Base-by-base conservation (phyloP, 2,329 filamentous ascomycete genomes). In the Escovopsis weberi region DNA sequence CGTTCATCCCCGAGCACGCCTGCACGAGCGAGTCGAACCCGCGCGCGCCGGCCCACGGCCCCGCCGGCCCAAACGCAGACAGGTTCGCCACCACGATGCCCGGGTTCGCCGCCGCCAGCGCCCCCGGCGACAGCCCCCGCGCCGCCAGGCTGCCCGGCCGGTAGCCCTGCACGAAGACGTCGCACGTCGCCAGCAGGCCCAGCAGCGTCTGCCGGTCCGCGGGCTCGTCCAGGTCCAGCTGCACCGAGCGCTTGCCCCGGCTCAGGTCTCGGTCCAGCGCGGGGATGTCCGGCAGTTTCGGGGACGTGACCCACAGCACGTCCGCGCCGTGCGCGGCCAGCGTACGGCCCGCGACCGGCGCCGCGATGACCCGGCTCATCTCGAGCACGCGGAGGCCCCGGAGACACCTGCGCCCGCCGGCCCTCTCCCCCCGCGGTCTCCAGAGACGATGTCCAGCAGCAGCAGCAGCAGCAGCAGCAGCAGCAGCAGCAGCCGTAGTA, bases 321-420 rank as follows among this genome's bases (percentile, higher is more conserved):
- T 78, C 71, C 8, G 82, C 82, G 8, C 82, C 82, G 53, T 84
- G 78, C 40, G 82, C 80, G 15, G 80, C 80, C 1, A 86, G 68
- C 0, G 74, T 74, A 35, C 76, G 73, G 10, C 75, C 75, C 43
- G 83, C 78, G 1, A 78, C 72, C 10, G 81, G 80, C 0, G 78
- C 80, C 10, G 81, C 81, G 47, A 86, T 83, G 44, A 85, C 75
- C 15, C 81, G 75, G 52, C 78, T 82, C 40, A 85, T 62, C 55
- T 86, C 82, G 6, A 86, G 66, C 6, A 85, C 80, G 43, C 78
- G 77, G 51, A 85, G 66, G 1, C 80, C 80, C 58, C 65, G 34
- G 65, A 74, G 50, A 55, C 61, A 64, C 10, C 6, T 43, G 12
- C 10, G 36, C 18, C 38, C 32, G 1, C 53, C 44, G 8, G 45